Evolutionary conservation across 495 filamentous ascomycete species (phyloP).

Genomic region (Articulospora tetracladia): DNA sequence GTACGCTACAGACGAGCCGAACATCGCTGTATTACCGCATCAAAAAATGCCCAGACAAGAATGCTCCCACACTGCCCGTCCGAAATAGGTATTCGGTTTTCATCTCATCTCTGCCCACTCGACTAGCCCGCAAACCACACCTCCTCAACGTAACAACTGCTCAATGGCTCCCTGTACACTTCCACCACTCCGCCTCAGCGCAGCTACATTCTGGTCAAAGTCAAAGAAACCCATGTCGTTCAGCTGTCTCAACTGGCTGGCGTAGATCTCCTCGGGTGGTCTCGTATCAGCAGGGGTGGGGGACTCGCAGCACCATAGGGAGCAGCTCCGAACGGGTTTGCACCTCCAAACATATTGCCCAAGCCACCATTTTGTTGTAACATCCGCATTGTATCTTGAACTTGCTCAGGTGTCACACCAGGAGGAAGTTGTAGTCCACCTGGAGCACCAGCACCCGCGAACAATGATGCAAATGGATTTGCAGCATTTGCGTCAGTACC

Average conservation of each 20-base stretch:
- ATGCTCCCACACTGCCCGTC: background rate
- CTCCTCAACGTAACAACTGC: constrained; percentile 49
- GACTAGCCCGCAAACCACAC: background rate
- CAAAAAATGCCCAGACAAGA: background rate
- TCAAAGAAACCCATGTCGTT: constrained; percentile 99
- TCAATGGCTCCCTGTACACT: constrained; percentile 96
- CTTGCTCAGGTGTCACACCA: constrained; percentile 29
- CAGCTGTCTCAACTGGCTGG: constrained; percentile 82
- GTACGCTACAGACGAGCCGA: too few species aligned
- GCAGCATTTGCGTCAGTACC: constrained; percentile 5
- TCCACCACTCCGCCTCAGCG: constrained; percentile 82
- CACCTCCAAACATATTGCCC: constrained; percentile 30
- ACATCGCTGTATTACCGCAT: background rate
- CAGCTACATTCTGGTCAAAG: constrained; percentile 88
- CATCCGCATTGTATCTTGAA: constrained; percentile 42
- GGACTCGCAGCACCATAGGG: constrained; percentile 31
- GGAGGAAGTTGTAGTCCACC: constrained; percentile 21
- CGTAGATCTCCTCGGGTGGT: constrained; percentile 91
- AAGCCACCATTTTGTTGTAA: constrained; percentile 27
- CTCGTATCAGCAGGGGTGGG: constrained; percentile 67
- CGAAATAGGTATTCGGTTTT: background rate
- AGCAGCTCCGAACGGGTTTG: constrained; percentile 25
- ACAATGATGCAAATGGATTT: constrained; percentile 61
- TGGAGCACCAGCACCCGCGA: constrained; percentile 31
- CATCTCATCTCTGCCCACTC: too few species aligned